These are phyloP conservation scores for Tylopilus subfusipes DNA, from an alignment of 768 basidiomycete species.

Conservation along the genomic window DNA sequence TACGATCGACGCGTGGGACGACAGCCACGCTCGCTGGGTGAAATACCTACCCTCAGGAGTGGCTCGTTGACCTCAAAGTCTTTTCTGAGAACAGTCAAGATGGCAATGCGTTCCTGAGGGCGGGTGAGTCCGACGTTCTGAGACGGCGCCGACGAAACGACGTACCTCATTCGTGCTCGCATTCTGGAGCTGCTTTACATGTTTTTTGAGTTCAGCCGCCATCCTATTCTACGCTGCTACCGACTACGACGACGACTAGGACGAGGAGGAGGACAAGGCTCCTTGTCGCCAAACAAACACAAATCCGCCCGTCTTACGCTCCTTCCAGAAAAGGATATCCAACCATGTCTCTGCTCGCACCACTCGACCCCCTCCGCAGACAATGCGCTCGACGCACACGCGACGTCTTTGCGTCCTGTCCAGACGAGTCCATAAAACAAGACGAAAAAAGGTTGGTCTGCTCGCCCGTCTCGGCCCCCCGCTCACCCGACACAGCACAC, in stretches of 20 bases:
- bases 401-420: constrained; percentile 63
- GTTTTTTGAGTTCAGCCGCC: constrained; percentile 68
- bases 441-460: constrained; percentile 67
- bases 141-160: constrained; percentile 6
- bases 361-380: constrained; percentile 61
- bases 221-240: too few species aligned
- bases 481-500: constrained; percentile 37
- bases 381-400: constrained; percentile 68
- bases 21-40: constrained; percentile 1
- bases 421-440: constrained; percentile 56
- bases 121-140: background rate
- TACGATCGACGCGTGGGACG: constrained; percentile 28
- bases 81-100: constrained; percentile 61
- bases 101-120: constrained; percentile 56
- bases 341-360: too few species aligned
- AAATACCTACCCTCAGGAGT: constrained; percentile 63
- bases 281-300: constrained; percentile 16
- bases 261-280: background rate
- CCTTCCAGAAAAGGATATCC: too few species aligned
- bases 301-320: constrained; percentile 11
- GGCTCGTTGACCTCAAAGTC: constrained; percentile 68
- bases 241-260: constrained; percentile 2
- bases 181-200: constrained; percentile 75
- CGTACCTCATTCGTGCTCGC: constrained; percentile 56
- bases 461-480: accelerated